Percentiles rank a stretch among this genome's conserved stretches.
Conservation (phyloP, 2,329 filamentous ascomycete genomes). For the Mariannaea elegans region DNA sequence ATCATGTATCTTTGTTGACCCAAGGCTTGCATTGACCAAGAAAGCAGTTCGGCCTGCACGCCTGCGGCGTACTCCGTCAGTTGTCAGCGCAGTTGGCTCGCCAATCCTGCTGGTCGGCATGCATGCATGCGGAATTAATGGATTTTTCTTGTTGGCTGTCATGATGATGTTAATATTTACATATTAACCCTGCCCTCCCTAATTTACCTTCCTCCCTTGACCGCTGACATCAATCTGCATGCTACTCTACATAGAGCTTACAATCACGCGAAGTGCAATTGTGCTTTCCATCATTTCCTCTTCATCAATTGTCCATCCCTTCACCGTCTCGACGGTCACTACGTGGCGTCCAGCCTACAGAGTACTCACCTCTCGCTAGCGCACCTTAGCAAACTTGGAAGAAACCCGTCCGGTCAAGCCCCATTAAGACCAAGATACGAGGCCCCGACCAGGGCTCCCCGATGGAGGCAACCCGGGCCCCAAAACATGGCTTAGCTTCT, state of each 20-base stretch:
- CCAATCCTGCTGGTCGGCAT: neutral
- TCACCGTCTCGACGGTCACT: neutral
- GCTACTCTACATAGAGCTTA: neutral
- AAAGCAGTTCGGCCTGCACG: neutral
- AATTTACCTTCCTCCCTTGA: neutral
- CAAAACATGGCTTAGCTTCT: neutral
- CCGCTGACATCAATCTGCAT: neutral
- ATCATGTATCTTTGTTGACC: no score
- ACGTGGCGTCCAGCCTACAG: neutral
- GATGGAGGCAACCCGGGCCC: neutral
- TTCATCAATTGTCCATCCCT: neutral
- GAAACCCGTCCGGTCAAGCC: neutral
- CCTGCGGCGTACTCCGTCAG: neutral
- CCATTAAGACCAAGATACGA: neutral
- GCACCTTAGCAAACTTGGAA: neutral
- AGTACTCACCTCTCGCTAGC: neutral
- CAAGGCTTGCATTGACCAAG: no score
- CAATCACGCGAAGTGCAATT: neutral
- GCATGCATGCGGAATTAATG: neutral
- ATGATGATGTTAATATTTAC: neutral
- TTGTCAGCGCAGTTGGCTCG: neutral
- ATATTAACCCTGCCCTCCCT: neutral
- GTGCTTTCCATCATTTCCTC: neutral
- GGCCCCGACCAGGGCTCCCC: neutral
- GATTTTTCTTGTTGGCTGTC: neutral